Evolutionary conservation across 371 early-diverging fungal genomes (phyloP), one percentile per base, ranked within the genome.

Genomic region (Nematocida sp.): DNA sequence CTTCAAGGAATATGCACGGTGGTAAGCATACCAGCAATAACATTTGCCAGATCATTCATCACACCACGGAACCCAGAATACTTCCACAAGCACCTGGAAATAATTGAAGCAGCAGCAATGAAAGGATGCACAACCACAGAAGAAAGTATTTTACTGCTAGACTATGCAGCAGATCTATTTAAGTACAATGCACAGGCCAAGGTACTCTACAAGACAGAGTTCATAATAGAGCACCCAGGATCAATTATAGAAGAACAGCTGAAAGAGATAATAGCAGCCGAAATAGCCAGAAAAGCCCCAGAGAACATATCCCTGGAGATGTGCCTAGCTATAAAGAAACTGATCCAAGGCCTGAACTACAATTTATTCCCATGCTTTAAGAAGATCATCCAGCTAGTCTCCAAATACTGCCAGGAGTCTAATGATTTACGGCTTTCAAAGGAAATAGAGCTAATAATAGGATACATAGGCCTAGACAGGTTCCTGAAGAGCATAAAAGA

Each of bases 401-500:
- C 67, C 17, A 35, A 54, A 34, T 66, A 66, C 67, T 66, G 67
- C 47, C 40, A 19, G 25, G 38, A 43, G 9, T 55, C 31, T 15
- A 58, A 66, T 11, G 67, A 66, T 45, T 7, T 66, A 19, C 4
- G 67, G 4, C 40, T 66, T 11, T 19, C 65, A 19, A 66, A 66
- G 45, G 32, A 40, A 19, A 47, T 66, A 32, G 67, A 66, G 40
- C 19, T 66, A 15, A 66, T 66, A 9, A 66, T 66, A 31, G 67
- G 67, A 25, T 31, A 27, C 38, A 66, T 66, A 23, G 67, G 67
- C 0, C 23, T 66, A n/a, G 67, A 66, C n/a, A 38, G 32, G 67
- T 66, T 54, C 29, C 25, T 66, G 40, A 58, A 55, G 31, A 41
- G 43, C 11, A 45, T 66, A 4, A 66, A 66, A 17, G 67, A 53